Evolutionary conservation across 495 filamentous ascomycete species (phyloP), one percentile per base, ranked within the genome.

Genomic region (Zalerion maritima): DNA sequence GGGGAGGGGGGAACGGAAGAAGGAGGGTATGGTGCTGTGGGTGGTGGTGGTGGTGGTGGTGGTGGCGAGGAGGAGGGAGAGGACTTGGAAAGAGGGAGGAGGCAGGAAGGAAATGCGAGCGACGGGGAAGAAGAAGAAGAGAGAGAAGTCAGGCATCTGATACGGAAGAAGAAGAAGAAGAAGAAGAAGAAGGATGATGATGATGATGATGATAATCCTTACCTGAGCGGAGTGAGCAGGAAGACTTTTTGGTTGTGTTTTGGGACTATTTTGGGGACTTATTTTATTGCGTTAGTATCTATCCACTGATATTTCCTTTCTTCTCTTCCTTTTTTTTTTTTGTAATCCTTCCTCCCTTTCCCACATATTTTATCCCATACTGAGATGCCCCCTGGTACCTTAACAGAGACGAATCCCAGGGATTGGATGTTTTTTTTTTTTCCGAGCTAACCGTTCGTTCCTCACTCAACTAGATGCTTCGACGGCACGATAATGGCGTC

Each of bases 401-500:
- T 15, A 25, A 35, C 10, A 28, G 25, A 11, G 33, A 40, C 5
- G 5, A 9, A 3, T 16, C 33, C 17, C 21, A 28, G 16, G 40
- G 41, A 51, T 60, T 66, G 67, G 57, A 32, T 67, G 7, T 69
- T 71, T 12, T 71, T 69, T 45, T 70, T 19, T 35, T 65, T 32
- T 30, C 61, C 18, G 57, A 55, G 2, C 66, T 64, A 8, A 11
- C 8, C 8, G 8, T 23, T 8, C 21, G 21, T 23, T 0, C 14
- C 12, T 3, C 24, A 35, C 24, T 45, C 38, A 12, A 34, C 45
- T 0, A 29, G 38, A 4, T 60, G 55, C 36, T 85, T 85, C 45
- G 81, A 87, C 54, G 62, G 64, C 16, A 84, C 79, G 5, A 63
- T 85, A 40, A 84, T 87, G 78, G 78, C 79, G 0, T 81, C 78